A percentile compares a stretch with the other conserved stretches of the same genome.
These are phyloP conservation scores for Steccherinum ochraceum DNA, from an alignment of 768 basidiomycete genomes.

Conservation along the genomic window DNA sequence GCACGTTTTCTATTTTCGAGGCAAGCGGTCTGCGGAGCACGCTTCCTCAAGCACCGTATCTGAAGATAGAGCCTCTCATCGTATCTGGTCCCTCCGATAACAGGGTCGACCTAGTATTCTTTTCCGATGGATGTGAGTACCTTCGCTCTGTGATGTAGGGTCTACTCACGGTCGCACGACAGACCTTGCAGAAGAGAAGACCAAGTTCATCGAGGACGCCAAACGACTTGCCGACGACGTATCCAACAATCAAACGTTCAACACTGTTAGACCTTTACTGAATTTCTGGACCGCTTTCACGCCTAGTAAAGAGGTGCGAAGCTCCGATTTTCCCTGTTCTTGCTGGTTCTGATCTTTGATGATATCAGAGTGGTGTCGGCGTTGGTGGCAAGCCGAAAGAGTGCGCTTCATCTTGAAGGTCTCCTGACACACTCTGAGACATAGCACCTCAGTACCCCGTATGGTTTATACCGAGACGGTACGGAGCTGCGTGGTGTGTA, in stretches of 20 bases:
- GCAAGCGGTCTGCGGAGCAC: no score
- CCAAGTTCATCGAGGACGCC: constrained; percentile 64
- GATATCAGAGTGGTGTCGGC: constrained; percentile 66
- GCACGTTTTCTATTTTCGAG: no score
- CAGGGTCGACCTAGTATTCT: constrained; percentile 71
- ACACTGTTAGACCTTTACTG: constrained; percentile 66
- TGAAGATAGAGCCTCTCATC: constrained; percentile 52
- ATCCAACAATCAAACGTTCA: constrained; percentile 69
- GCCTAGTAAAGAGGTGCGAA: constrained; percentile 60
- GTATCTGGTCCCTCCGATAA: constrained; percentile 58
- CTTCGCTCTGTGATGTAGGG: not conserved
- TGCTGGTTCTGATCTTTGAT: no score
- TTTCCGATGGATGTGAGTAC: constrained; percentile 69
- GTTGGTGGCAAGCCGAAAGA: constrained; percentile 62
- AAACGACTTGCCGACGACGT: constrained; percentile 60
- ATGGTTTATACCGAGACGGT: constrained; percentile 71
- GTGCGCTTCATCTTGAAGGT: constrained; percentile 29
- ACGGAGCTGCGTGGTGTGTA: constrained; percentile 73
- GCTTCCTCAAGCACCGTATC: constrained; percentile 34
- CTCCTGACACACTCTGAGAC: not conserved
- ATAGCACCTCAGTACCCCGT: constrained; percentile 47
- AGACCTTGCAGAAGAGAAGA: constrained; percentile 54
- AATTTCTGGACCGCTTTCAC: constrained; percentile 82
- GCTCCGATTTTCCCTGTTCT: not conserved
- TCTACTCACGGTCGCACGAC: not conserved